Evolutionary conservation across 768 basidiomycete genomes (phyloP).

Genomic region (Suillus discolor): DNA sequence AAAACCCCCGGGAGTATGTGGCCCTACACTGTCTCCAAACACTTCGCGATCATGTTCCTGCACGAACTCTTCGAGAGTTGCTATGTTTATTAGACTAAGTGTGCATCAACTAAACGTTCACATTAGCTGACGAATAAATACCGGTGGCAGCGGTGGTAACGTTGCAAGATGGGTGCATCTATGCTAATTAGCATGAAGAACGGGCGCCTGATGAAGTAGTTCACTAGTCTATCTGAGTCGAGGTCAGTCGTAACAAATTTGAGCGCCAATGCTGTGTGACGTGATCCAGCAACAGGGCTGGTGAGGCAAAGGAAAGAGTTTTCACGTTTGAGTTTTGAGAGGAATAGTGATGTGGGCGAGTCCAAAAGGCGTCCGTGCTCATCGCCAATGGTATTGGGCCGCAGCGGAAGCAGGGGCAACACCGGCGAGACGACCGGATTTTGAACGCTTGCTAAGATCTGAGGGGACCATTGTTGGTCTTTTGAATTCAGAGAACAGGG

Average conservation of each 20-base stretch:
- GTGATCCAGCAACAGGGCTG: slow-evolving; percentile 63
- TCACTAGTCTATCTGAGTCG: slow-evolving; percentile 53
- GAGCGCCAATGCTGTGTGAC: slow-evolving; percentile 81
- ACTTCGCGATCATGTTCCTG: slow-evolving; percentile 66
- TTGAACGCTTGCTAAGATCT: neutral
- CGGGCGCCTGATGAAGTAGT: slow-evolving; percentile 78
- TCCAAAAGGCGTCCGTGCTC: slow-evolving; percentile 6
- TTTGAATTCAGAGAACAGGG: slow-evolving; percentile 1
- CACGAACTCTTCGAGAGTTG: slow-evolving; percentile 70
- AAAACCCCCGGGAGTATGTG: slow-evolving; percentile 24
- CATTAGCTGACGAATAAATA: slow-evolving; percentile 19
- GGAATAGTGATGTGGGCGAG: slow-evolving; percentile 20
- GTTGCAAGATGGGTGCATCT: slow-evolving; percentile 77
- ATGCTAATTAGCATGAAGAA: slow-evolving; percentile 86
- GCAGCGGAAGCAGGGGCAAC: neutral
- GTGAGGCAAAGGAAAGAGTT: slow-evolving; percentile 42
- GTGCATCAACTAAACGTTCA: neutral
- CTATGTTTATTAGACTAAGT: neutral
- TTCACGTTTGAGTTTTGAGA: slow-evolving; percentile 24
- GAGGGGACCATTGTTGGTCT: slow-evolving; percentile 2
- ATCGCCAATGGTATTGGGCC: slow-evolving; percentile 11
- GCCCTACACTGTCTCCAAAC: slow-evolving; percentile 47
- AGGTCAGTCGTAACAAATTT: slow-evolving; percentile 82
- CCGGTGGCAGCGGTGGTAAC: slow-evolving; percentile 64
- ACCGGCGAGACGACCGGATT: neutral